Percentiles rank a stretch among this genome's conserved stretches.
phyloP scores from a whole-genome alignment of 768 basidiomycete species.

The Boletus bicolor region DNA sequence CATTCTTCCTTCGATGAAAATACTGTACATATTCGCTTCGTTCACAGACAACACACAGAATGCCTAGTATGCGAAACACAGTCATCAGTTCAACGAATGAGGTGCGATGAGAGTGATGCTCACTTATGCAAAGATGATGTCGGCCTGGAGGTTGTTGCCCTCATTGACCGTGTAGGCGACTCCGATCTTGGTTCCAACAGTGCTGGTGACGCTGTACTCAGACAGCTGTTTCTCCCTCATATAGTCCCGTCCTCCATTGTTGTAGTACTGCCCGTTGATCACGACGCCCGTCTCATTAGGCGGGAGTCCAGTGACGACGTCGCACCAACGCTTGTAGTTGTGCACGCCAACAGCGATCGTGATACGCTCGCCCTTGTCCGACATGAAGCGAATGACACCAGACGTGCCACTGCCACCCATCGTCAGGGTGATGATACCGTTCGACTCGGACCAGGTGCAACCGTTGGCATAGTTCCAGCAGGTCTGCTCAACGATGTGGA shows the following conservation, averaged over 20 bases:
- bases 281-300: conserved; percentile 20
- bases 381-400: conserved; percentile 34
- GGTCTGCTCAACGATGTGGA: conserved; percentile 4
- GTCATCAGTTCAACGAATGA: background rate
- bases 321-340: conserved; percentile 39
- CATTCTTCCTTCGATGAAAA: too few relatives aligned
- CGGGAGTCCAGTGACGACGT: conserved; percentile 34
- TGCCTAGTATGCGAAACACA: background rate
- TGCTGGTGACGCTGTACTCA: conserved; percentile 6
- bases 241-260: background rate
- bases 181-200: conserved; percentile 2
- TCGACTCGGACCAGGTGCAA: conserved; percentile 30
- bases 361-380: conserved; percentile 31
- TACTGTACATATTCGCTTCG: too few relatives aligned
- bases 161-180: conserved; percentile 3
- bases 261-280: conserved; percentile 32
- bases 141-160: conserved; percentile 6
- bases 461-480: conserved; percentile 4
- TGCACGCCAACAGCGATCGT: conserved; percentile 38
- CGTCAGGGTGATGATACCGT: conserved; percentile 26
- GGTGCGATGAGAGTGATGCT: background rate
- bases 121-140: conserved; percentile 6
- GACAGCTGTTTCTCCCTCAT: conserved; percentile 9
- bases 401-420: conserved; percentile 41
- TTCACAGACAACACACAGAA: background rate